Conservation (phyloP, 441 rosid genomes). For the Erodium texanum region DNA sequence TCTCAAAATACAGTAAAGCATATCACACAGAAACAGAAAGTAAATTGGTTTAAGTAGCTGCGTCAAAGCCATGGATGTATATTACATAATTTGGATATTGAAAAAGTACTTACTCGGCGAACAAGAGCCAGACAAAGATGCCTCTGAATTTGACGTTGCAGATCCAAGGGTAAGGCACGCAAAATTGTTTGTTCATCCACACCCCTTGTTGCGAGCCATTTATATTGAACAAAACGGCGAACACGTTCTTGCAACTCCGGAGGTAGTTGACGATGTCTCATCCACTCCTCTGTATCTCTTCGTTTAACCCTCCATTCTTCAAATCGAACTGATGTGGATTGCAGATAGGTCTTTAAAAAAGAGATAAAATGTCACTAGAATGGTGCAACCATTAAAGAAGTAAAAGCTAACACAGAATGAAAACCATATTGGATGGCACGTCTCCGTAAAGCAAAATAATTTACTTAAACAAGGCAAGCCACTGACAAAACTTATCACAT, state of each 20-base stretch:
- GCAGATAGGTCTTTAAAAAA: slow-evolving; percentile 62
- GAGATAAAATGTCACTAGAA: neutral
- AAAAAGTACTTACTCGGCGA: slow-evolving; percentile 51
- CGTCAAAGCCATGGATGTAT: neutral
- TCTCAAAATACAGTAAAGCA: too few relatives aligned
- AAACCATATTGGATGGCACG: neutral
- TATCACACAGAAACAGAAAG: too few relatives aligned
- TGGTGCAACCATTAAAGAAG: neutral
- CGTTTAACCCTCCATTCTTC: slow-evolving; percentile 92
- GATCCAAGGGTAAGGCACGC: slow-evolving; percentile 70
- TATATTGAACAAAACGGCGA: slow-evolving; percentile 69
- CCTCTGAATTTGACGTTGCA: slow-evolving; percentile 74
- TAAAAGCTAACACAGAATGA: neutral
- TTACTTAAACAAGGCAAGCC: neutral
- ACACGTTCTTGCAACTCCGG: slow-evolving; percentile 61
- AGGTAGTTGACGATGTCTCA: slow-evolving; percentile 92
- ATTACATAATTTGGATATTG: neutral
- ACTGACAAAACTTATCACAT: neutral
- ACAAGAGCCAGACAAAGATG: slow-evolving; percentile 91
- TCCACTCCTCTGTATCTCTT: slow-evolving; percentile 96
- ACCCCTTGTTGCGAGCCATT: slow-evolving; percentile 88
- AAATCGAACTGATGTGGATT: slow-evolving; percentile 76
- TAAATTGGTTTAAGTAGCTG: too few relatives aligned
- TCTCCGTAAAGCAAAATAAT: neutral
- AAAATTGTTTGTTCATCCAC: slow-evolving; percentile 76